Evolutionary conservation across 2,329 filamentous ascomycete genomes (phyloP).

Genomic region (Pyrenochaeta sp.): DNA sequence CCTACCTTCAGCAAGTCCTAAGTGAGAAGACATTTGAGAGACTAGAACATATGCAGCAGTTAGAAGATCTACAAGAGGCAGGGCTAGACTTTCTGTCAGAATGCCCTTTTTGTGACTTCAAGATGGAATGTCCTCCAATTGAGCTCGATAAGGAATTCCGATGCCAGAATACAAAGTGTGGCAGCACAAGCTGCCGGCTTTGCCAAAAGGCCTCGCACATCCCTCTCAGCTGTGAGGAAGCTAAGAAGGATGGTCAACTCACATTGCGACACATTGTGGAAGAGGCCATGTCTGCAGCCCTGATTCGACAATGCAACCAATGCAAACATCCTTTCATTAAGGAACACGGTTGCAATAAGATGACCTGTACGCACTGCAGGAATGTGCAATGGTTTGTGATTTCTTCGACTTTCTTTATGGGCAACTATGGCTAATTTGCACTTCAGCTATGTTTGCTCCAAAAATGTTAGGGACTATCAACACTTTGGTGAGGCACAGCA

Average conservation of each 20-base stretch:
- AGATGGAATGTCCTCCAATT: slow-evolving; percentile 74
- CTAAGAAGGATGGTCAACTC: slow-evolving; percentile 66
- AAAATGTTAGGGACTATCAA: slow-evolving; percentile 67
- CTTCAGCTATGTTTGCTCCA: slow-evolving; percentile 74
- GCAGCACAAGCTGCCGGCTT: slow-evolving; percentile 60
- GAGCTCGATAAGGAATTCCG: slow-evolving; percentile 76
- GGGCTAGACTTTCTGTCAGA: slow-evolving; percentile 75
- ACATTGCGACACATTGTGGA: slow-evolving; percentile 74
- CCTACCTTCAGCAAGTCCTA: slow-evolving; percentile 66
- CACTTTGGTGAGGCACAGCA: slow-evolving; percentile 70
- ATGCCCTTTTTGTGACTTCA: slow-evolving; percentile 85
- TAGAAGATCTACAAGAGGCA: slow-evolving; percentile 73
- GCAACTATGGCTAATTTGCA: slow-evolving; percentile 5
- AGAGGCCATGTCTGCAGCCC: slow-evolving; percentile 82
- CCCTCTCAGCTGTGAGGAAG: slow-evolving; percentile 75
- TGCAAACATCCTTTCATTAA: slow-evolving; percentile 83
- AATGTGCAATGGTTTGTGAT: slow-evolving; percentile 63
- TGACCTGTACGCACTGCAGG: slow-evolving; percentile 71
- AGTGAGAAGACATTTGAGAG: slow-evolving; percentile 66
- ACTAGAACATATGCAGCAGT: slow-evolving; percentile 75
- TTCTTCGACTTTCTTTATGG: no score
- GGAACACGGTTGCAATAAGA: slow-evolving; percentile 82
- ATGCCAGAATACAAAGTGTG: slow-evolving; percentile 73
- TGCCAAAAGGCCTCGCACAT: slow-evolving; percentile 76
- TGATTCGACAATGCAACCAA: slow-evolving; percentile 78